Evolutionary conservation across 495 filamentous ascomycete species (phyloP).

Genomic region (Talaromyces liani): DNA sequence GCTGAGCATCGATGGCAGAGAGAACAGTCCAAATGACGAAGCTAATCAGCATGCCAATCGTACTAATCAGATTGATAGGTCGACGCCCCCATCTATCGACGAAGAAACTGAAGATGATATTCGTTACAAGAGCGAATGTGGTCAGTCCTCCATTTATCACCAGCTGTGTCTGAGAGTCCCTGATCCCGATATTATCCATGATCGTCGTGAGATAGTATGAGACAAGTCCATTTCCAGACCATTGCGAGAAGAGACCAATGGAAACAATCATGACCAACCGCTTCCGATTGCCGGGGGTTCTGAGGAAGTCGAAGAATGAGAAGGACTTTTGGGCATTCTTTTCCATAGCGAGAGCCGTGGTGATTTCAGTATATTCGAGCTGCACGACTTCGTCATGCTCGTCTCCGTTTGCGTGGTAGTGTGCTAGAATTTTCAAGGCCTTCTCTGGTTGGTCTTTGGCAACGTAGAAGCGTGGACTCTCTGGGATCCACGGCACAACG

Average conservation of each 20-base stretch:
- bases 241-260: conserved; percentile 47
- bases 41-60: conserved; percentile 48
- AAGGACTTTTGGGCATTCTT: conserved; percentile 42
- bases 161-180: conserved; percentile 34
- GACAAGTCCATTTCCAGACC: conserved; percentile 31
- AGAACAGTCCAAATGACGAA: conserved; percentile 54
- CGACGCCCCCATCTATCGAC: conserved; percentile 36
- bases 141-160: conserved; percentile 39
- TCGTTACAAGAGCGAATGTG: conserved; percentile 47
- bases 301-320: conserved; percentile 50
- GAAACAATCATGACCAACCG: conserved; percentile 47
- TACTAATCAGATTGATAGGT: conserved; percentile 48
- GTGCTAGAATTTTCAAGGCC: conserved; percentile 30
- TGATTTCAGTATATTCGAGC: conserved; percentile 19
- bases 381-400: conserved; percentile 4
- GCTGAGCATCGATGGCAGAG: conserved; percentile 25
- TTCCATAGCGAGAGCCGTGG: conserved; percentile 15
- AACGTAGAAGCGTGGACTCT: conserved; percentile 11
- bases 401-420: conserved; percentile 30
- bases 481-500: background rate
- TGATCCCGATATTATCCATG: conserved; percentile 26
- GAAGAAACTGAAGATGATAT: conserved; percentile 42
- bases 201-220: conserved; percentile 31
- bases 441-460: conserved; percentile 26
- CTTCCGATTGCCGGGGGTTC: conserved; percentile 46